A percentile compares a stretch with the other conserved stretches of the same genome.
These are phyloP conservation scores for Cucurbita ficifolia DNA, from an alignment of 306 rosid species.

Conservation along the genomic window DNA sequence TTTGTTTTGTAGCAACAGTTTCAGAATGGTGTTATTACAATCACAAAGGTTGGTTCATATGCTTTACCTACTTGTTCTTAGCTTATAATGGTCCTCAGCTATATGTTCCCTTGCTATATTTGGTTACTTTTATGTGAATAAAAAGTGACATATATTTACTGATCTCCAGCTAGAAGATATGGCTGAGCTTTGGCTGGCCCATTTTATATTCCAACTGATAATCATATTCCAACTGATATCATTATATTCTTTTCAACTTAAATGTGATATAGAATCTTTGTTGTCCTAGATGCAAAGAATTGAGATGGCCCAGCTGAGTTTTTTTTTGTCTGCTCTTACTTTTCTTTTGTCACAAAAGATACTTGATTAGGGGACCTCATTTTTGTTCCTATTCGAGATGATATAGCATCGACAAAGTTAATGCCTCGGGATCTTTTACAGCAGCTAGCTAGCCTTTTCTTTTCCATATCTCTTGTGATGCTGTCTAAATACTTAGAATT, in stretches of 20 bases:
- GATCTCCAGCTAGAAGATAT: constrained; percentile 12
- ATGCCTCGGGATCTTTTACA: not conserved
- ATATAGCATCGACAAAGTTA: not conserved
- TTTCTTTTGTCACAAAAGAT: constrained; percentile 4
- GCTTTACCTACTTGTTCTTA: constrained; percentile 13
- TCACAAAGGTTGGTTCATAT: constrained; percentile 1
- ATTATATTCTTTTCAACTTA: constrained; percentile 12
- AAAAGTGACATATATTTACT: constrained; percentile 20
- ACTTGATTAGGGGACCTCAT: constrained; percentile 4
- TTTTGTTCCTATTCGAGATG: not conserved
- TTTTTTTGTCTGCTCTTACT: not conserved
- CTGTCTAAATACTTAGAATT: not conserved
- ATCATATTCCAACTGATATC: constrained; percentile 12
- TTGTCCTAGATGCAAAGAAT: not conserved
- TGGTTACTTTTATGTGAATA: constrained; percentile 14
- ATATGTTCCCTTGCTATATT: constrained; percentile 15
- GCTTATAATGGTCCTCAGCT: constrained; percentile 20
- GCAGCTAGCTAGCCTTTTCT: not conserved
- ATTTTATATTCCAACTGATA: not conserved
- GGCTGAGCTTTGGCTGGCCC: constrained; percentile 13
- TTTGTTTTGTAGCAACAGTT: constrained; percentile 26
- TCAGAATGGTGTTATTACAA: constrained; percentile 6
- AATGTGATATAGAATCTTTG: constrained; percentile 13
- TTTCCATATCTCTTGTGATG: not conserved
- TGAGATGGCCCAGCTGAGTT: not conserved